These are phyloP conservation scores for Globisporangium camurandrum DNA, from an alignment of 352 stramenopile species.

Conservation along the genomic window DNA sequence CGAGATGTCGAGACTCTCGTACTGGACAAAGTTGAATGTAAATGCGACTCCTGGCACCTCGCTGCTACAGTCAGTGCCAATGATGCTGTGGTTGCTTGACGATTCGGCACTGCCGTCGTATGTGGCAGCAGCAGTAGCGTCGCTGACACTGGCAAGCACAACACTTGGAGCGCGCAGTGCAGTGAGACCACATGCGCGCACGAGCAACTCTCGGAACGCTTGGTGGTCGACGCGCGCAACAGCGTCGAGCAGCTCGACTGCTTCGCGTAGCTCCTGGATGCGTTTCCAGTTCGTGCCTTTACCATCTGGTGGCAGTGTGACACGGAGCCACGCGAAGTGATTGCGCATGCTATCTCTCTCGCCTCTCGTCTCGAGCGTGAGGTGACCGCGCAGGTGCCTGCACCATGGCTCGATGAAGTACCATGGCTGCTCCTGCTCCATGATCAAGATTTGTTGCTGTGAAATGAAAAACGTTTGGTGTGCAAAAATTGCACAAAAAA, in stretches of 20 bases:
- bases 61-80: too few relatives aligned
- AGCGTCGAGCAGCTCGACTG: constrained; percentile 5
- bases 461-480: too few relatives aligned
- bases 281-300: too few relatives aligned
- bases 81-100: too few relatives aligned
- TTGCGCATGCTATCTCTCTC: too few relatives aligned
- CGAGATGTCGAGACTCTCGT: constrained; percentile 12
- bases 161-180: not conserved
- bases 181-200: not conserved
- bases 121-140: not conserved
- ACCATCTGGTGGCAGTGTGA: too few relatives aligned
- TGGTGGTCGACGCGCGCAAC: constrained; percentile 6
- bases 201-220: constrained; percentile 5
- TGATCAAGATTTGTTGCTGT: too few relatives aligned
- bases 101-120: not conserved
- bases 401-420: constrained; percentile 7
- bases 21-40: constrained; percentile 9
- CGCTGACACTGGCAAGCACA: not conserved
- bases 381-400: constrained; percentile 3
- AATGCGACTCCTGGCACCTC: too few relatives aligned
- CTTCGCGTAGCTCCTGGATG: constrained; percentile 8
- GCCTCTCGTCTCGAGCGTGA: constrained; percentile 3
- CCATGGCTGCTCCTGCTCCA: constrained; percentile 13
- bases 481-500: too few relatives aligned
- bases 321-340: too few relatives aligned